Base-by-base conservation (phyloP, 208 protist genomes). In the Naegleria lovaniensis region DNA sequence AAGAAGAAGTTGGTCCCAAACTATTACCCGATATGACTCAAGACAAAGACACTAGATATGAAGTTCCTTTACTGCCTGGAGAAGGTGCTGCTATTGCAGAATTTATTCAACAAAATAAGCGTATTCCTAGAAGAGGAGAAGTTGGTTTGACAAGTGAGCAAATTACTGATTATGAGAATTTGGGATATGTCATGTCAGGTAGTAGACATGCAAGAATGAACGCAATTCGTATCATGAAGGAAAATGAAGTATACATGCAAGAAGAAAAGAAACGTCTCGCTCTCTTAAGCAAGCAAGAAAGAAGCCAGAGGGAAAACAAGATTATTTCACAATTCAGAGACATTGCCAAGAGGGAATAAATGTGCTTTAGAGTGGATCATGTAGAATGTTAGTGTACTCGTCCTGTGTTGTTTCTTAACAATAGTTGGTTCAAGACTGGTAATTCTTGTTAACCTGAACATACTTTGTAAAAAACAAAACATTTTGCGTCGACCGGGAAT, bases 151-250 rank as follows among this genome's bases (percentile, higher is more conserved):
- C 84, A 4, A 93, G 90, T 40, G 93, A 96, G 0, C 91, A 97
- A 90, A 97, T 97, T 90, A 58, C 86, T 39, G 6, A 83, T 5
- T 97, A 93, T 91, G 96, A 97, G 89, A 48, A 75, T 6, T 86
- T 92, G 0, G 96, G 96, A 85, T 98, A 94, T 90, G 96, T 98
- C 48, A 98, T 98, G 96, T 94, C 90, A 90, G 96, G 96, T 43
- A 93, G 90, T 25, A 67, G 96, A 83, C 94, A 97, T 91, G 85
- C 87, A 75, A 87, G 95, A 33, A 98, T 98, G 96, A 98, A 97
- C 86, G 96, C 95, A 25, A 92, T 98, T 29, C 96, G 96, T 93
- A 92, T 98, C 22, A 92, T 95, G 40, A 98, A 98, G 92, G 95
- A 97, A 92, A 95, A 94, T 89, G 95, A 97, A 93, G 92, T 98